Base-by-base conservation (phyloP, 352 stramenopile species). In the Phytophthora meadii region DNA sequence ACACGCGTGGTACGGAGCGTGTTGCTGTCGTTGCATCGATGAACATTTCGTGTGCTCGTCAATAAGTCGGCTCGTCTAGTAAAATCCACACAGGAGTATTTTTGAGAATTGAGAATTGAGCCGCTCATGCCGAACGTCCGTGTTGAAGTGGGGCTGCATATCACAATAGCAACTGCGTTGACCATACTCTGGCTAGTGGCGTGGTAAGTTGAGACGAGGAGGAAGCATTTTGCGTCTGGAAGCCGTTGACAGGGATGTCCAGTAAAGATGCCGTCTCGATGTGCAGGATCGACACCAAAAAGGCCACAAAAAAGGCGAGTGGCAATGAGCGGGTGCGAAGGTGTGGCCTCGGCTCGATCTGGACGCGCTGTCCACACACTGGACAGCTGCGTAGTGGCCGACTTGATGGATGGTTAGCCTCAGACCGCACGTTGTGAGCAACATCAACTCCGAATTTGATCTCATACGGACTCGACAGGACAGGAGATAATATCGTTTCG, bases 1-100 rank as follows among this genome's bases (percentile, higher is more conserved):
- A 67, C 59, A 61, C 41, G 22, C 58, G 57, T 65, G 46, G 56
- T 40, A 56, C 39, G 14, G 30, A 39, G 39, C 36, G 32, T 42
- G 44, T 40, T 39, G 30, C 30, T 14, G 32, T 49, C n/a, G 44
- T 54, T 52, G 47, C 45, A 52, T 19, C 54, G 25, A 36, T 54
- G 30, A 45, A 25, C 34, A 34, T 50, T 15, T 48, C 41, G 40
- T 63, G 34, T 25, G 45, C 41, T 63, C 28, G 55, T 63, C 10
- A 28, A 28, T 54, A 28, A n/a, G 2, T 41, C 28, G 47, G 15
- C 47, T 54, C 27, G 17, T 41, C 28, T 54, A 40, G 28, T 32
- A 54, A 54, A 42, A 41, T 41, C 19, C 14, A 10, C 24, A 10
- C 27, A 41, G 7, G 17, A 28, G 3, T 53, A 53, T 34, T 10